Conservation (phyloP, 23 red algal species). For the Porphyridium purpureum region DNA sequence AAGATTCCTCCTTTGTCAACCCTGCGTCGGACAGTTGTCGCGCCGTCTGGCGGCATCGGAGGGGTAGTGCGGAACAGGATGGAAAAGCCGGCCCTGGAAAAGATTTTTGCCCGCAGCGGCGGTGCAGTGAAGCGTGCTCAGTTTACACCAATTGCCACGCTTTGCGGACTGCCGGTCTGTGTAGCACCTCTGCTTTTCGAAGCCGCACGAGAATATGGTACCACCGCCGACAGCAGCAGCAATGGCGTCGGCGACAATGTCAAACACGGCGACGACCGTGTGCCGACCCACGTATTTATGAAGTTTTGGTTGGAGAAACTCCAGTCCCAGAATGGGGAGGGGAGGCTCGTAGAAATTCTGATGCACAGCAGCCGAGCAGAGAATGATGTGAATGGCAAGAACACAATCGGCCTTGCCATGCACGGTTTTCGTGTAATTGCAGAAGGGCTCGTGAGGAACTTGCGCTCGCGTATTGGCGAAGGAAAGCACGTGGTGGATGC, state of each 20-base stretch:
- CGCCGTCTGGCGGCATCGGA: background rate
- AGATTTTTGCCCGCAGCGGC: constrained; percentile 2
- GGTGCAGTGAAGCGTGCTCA: background rate
- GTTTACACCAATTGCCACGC: constrained; percentile 7
- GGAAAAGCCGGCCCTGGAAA: constrained; percentile 7
- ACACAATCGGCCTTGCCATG: no score
- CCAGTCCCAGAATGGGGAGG: background rate
- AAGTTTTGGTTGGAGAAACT: constrained; percentile 9
- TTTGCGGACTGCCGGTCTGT: constrained; percentile 8
- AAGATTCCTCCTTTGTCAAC: background rate
- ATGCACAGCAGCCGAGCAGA: no score
- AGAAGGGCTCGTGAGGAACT: no score
- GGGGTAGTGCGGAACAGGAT: background rate
- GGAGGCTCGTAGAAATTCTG: no score
- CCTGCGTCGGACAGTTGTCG: background rate
- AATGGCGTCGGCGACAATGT: no score
- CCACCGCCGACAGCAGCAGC: no score
- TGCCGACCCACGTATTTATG: background rate
- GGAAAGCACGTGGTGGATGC: no score
- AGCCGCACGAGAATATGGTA: no score
- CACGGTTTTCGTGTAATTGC: no score
- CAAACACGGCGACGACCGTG: background rate
- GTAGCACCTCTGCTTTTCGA: background rate
- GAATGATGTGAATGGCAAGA: no score
- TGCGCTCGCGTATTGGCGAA: no score